A percentile compares a stretch with the other conserved stretches of the same genome.
phyloP scores from a whole-genome alignment of 164 flowering plant genomes.

The Kalanchoe fedtschenkoi region DNA sequence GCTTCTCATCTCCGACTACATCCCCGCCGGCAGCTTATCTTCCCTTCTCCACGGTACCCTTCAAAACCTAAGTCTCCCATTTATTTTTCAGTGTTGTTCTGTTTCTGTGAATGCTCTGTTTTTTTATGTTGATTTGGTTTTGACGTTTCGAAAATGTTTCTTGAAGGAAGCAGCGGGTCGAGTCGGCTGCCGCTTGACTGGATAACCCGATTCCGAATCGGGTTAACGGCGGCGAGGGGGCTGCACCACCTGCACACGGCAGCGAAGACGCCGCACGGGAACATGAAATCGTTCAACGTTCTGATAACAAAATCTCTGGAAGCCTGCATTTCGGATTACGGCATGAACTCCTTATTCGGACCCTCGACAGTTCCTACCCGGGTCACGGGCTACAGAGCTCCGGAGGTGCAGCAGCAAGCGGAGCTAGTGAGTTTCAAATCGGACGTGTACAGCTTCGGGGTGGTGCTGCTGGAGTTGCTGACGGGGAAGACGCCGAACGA shows the following conservation, averaged over 20 bases:
- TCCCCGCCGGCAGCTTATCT: slow-evolving; percentile 83
- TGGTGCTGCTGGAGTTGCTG: slow-evolving; percentile 62
- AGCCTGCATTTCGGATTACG: slow-evolving; percentile 63
- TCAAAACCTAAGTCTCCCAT: background rate
- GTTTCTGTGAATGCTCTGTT: too few relatives aligned
- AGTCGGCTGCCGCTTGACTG: slow-evolving; percentile 85
- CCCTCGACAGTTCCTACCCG: slow-evolving; percentile 40
- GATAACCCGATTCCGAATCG: slow-evolving; percentile 80
- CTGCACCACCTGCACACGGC: slow-evolving; percentile 64
- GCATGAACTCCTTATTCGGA: slow-evolving; percentile 66
- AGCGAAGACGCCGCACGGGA: slow-evolving; percentile 68
- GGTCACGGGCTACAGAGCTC: slow-evolving; percentile 85
- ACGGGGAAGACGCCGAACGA: slow-evolving; percentile 94
- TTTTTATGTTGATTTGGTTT: too few relatives aligned
- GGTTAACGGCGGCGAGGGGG: slow-evolving; percentile 57
- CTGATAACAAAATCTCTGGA: slow-evolving; percentile 56
- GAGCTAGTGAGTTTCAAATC: slow-evolving; percentile 51
- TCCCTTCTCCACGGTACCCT: slow-evolving; percentile 74
- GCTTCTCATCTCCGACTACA: slow-evolving; percentile 70
- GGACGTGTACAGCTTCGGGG: slow-evolving; percentile 93
- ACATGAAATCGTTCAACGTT: slow-evolving; percentile 84
- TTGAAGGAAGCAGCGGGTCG: slow-evolving; percentile 83
- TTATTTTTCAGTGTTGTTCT: background rate
- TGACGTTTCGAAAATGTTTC: background rate
- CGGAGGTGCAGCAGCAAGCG: slow-evolving; percentile 77